A percentile compares a stretch with the other conserved stretches of the same genome.
Conservation (phyloP, 495 filamentous ascomycete genomes). For the Aspergillus sclerotiicarbonarius region DNA sequence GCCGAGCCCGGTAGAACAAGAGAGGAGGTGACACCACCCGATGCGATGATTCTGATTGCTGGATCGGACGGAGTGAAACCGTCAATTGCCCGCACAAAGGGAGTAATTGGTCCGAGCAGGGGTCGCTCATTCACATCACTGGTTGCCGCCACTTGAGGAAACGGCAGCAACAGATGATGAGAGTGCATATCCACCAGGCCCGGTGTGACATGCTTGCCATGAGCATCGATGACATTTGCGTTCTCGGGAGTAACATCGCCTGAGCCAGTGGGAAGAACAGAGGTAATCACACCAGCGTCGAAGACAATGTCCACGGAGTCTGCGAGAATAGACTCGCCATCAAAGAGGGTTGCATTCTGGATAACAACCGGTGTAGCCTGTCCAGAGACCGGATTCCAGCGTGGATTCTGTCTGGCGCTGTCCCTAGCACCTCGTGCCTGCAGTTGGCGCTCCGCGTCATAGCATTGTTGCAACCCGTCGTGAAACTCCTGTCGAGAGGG, state of each 20-base stretch:
- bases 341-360: not conserved
- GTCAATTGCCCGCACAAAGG: conserved; percentile 59
- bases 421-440: no score
- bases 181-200: conserved; percentile 70
- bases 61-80: conserved; percentile 53
- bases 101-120: conserved; percentile 40
- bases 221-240: not conserved
- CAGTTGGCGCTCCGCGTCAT: no score
- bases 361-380: not conserved
- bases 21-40: conserved; percentile 65
- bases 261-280: not conserved
- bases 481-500: no score
- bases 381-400: not conserved
- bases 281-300: not conserved
- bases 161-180: conserved; percentile 36
- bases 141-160: conserved; percentile 24
- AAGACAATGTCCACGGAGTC: not conserved
- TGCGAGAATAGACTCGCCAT: not conserved
- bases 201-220: conserved; percentile 56
- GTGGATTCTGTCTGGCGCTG: not conserved
- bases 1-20: conserved; percentile 62
- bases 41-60: conserved; percentile 60
- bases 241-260: not conserved
- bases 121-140: conserved; percentile 24
- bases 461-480: no score